A percentile compares a stretch with the other conserved stretches of the same genome.
These are phyloP conservation scores for Bryoglossum gracile DNA, from an alignment of 495 filamentous ascomycete species.

Conservation along the genomic window DNA sequence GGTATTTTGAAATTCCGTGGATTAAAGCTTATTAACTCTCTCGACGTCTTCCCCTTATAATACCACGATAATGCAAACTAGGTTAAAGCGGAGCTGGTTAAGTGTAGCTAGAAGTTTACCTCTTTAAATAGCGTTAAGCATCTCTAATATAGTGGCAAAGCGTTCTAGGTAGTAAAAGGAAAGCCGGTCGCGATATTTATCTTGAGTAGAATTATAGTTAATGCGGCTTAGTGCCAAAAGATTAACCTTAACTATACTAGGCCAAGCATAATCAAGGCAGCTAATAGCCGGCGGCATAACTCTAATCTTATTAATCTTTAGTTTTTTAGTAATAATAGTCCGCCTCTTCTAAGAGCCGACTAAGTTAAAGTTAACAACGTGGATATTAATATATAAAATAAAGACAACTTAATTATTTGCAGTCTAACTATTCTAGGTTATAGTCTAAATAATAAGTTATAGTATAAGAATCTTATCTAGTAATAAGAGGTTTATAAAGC, in stretches of 20 bases:
- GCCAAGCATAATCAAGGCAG: too few relatives aligned
- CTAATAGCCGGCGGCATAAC: too few relatives aligned
- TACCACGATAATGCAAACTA: slow-evolving; percentile 22
- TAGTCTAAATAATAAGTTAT: slow-evolving; percentile 16
- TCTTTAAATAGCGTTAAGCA: slow-evolving; percentile 1
- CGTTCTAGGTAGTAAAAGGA: too few relatives aligned
- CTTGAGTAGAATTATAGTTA: too few relatives aligned
- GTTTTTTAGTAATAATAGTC: too few relatives aligned
- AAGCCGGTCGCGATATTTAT: too few relatives aligned
- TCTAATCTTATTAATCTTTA: too few relatives aligned
- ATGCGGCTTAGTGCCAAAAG: too few relatives aligned
- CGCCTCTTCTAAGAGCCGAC: slow-evolving; percentile 2
- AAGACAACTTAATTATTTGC: slow-evolving; percentile 16
- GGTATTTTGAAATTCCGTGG: slow-evolving; percentile 28
- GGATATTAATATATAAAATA: slow-evolving; percentile 13
- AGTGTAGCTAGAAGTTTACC: slow-evolving; percentile 27
- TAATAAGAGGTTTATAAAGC: slow-evolving; percentile 9
- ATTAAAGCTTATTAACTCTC: slow-evolving; percentile 25
- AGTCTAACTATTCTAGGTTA: slow-evolving; percentile 13
- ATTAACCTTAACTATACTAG: too few relatives aligned
- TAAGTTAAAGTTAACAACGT: slow-evolving; percentile 5
- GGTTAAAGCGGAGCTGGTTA: slow-evolving; percentile 19
- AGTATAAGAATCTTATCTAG: slow-evolving; percentile 9
- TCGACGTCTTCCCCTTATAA: slow-evolving; percentile 28
- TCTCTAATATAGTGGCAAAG: too few relatives aligned